A percentile compares a stretch with the other conserved stretches of the same genome.
Conservation (phyloP, 345 rosid genomes). For the Arabis alpina region DNA sequence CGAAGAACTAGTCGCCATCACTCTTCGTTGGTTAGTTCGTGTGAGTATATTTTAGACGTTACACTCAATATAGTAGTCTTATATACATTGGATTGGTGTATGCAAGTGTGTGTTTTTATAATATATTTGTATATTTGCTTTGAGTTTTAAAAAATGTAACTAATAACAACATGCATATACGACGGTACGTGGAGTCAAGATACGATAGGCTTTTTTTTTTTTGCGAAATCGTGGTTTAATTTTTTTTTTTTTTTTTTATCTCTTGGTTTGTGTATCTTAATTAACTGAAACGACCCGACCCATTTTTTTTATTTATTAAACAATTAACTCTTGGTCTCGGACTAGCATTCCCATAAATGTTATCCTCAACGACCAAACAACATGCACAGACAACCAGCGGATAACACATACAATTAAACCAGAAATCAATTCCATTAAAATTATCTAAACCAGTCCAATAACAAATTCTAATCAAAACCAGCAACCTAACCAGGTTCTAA, state of each 20-base stretch:
- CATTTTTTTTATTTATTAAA: no score
- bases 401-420: no score
- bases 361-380: no score
- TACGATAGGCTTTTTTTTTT: neutral
- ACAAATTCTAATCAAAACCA: no score
- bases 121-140: neutral
- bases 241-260: neutral
- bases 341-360: no score
- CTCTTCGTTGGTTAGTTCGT: constrained; percentile 6
- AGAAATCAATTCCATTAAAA: no score
- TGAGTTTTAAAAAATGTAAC: neutral
- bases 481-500: no score
- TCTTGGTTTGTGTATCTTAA: constrained; percentile 29
- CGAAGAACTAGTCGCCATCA: constrained; percentile 19
- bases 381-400: no score
- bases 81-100: constrained; percentile 22
- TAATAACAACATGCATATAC: constrained; percentile 29
- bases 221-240: neutral
- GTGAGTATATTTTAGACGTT: neutral
- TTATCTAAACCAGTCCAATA: no score
- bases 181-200: constrained; percentile 21
- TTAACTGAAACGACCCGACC: no score
- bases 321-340: no score
- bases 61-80: neutral
- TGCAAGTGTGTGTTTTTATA: neutral